Percentiles rank a stretch among this genome's conserved stretches.
These are phyloP conservation scores for Thozetella sp. DNA, from an alignment of 495 filamentous ascomycete genomes.

Conservation along the genomic window DNA sequence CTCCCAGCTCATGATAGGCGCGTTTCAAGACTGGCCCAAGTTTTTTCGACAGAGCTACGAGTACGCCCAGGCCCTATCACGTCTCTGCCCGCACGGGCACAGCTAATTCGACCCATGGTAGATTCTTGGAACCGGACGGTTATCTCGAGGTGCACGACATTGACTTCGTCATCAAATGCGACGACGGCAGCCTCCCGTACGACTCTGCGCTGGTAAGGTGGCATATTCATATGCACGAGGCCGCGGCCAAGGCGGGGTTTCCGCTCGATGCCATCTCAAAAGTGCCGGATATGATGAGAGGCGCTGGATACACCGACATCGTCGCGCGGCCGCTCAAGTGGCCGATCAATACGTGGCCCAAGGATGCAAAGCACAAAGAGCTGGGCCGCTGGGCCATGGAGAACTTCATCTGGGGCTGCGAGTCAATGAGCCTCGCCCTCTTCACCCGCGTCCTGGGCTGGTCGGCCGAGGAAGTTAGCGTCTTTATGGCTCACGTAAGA, in stretches of 20 bases:
- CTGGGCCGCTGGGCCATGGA: slow-evolving; percentile 11
- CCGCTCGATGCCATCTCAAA: slow-evolving; percentile 5
- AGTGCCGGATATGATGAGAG: slow-evolving; percentile 12
- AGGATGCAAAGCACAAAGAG: slow-evolving; percentile 14
- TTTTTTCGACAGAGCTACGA: slow-evolving; percentile 39
- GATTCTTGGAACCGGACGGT: slow-evolving; percentile 37
- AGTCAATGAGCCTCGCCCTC: slow-evolving; percentile 14
- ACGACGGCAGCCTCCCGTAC: slow-evolving; percentile 8
- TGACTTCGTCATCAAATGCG: slow-evolving; percentile 10
- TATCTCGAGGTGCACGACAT: slow-evolving; percentile 48
- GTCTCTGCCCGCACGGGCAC: neutral
- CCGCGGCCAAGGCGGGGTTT: neutral
- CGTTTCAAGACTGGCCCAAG: slow-evolving; percentile 40
- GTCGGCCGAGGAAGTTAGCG: slow-evolving; percentile 3
- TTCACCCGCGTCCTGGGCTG: slow-evolving; percentile 20
- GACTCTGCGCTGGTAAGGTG: slow-evolving; percentile 8
- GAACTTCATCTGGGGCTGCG: slow-evolving; percentile 13
- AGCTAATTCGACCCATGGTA: neutral
- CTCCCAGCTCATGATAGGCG: slow-evolving; percentile 39
- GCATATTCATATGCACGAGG: slow-evolving; percentile 12
- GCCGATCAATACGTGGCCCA: slow-evolving; percentile 20
- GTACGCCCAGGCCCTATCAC: slow-evolving; percentile 41
- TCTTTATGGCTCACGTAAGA: slow-evolving; percentile 1
- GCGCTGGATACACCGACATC: slow-evolving; percentile 17
- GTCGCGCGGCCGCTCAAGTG: slow-evolving; percentile 11